Base-by-base conservation (phyloP, 2,329 filamentous ascomycete species). In the Cercospora canescens region DNA sequence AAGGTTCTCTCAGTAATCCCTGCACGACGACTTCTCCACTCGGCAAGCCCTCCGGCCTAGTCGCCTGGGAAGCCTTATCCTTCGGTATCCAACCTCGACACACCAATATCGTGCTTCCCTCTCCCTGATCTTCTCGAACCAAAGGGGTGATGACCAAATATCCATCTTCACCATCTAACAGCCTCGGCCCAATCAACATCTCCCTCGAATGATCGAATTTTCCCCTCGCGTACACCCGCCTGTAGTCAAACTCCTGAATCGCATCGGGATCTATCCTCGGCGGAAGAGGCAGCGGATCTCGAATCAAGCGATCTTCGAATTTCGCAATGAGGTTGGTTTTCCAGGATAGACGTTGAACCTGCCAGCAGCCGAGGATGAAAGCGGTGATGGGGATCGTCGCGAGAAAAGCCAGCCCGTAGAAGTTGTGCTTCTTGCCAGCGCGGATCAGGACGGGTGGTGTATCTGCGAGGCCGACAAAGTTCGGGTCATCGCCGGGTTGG, bases 71-170 rank as follows among this genome's bases (percentile, higher is more conserved):
- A 63, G 86, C 86, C 73, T 91, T 84, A 71, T 89, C 89, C 83
- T 92, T 94, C 52, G 87, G 84, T 68, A 99, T 95, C 95, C 95
- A 99, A 0, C 95, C 95, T 52, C 95, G 82, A 79, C 94, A 95
- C 11, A 98, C 90, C 59, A 99, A 81, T 30, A 99, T 72, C 9
- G 73, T 89, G 6, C 91, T 95, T 5, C 65, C 71, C 12, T 70
- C 60, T 41, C 73, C 72, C 60, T 82, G 84, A 8, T 81, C 84
- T 1, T 84, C 83, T 59, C 94, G 84, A 80, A 97, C 93, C 5
- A 99, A 83, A 21, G 95, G 95, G 52, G 95, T 99, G 26, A 99
- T 83, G 39, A 99, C 94, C 74, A 96, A 87, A 80, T 89, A 99
- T 2, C 95, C 95, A 76, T 97, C 90, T 75, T 94, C 87, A 12